These are phyloP conservation scores for Tricholoma hemisulphureum DNA, from an alignment of 768 basidiomycete genomes.

Conservation along the genomic window DNA sequence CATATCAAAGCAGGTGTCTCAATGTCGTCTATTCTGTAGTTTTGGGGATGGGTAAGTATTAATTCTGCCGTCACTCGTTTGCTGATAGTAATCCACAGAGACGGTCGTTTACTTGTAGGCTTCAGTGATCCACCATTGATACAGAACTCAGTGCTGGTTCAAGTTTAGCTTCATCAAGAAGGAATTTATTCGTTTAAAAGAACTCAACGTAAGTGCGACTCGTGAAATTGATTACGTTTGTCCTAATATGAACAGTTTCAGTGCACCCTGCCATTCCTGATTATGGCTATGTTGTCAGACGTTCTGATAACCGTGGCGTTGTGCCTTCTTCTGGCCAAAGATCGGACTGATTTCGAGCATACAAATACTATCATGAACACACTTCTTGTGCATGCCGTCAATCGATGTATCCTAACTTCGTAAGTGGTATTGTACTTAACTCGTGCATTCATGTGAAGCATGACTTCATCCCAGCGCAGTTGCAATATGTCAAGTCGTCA, in stretches of 20 bases:
- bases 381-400: slow-evolving; percentile 48
- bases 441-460: neutral
- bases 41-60: slow-evolving; percentile 38
- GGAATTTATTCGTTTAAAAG: slow-evolving; percentile 33
- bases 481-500: slow-evolving; percentile 37
- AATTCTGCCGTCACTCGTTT: neutral
- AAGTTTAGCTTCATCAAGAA: slow-evolving; percentile 39
- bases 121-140: neutral
- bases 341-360: slow-evolving; percentile 38
- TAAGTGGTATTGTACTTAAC: slow-evolving; percentile 23
- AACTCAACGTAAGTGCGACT: slow-evolving; percentile 31
- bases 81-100: slow-evolving; percentile 21
- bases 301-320: slow-evolving; percentile 43
- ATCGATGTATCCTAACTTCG: slow-evolving; percentile 54
- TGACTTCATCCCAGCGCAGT: slow-evolving; percentile 28
- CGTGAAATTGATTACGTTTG: neutral
- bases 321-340: slow-evolving; percentile 40
- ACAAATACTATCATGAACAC: slow-evolving; percentile 46
- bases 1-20: neutral
- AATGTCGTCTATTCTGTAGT: slow-evolving; percentile 19
- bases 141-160: neutral
- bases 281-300: slow-evolving; percentile 46
- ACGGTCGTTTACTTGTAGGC: slow-evolving; percentile 39
- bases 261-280: slow-evolving; percentile 44
- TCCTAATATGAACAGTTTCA: slow-evolving; percentile 23